These are phyloP conservation scores for Lasiodiplodia sp. DNA, from an alignment of 2,329 filamentous ascomycete species.

Conservation along the genomic window DNA sequence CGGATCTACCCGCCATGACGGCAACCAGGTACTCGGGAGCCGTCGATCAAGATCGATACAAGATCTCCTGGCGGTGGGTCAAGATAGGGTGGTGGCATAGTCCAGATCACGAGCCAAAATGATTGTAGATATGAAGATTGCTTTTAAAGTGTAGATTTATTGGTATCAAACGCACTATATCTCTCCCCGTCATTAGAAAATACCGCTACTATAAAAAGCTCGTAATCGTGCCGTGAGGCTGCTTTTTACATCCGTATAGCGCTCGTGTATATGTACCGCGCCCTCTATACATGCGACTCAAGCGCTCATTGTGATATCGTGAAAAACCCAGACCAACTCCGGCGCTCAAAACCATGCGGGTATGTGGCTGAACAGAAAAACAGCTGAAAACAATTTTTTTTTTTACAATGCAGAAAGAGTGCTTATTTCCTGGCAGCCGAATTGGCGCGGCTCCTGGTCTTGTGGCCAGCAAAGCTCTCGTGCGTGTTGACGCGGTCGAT, in stretches of 20 bases:
- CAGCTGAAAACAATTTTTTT: background rate
- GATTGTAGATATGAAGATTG: background rate
- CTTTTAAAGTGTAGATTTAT: background rate
- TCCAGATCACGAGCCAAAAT: background rate
- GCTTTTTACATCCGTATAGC: background rate
- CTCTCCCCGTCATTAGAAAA: background rate
- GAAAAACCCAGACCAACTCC: constrained; percentile 9
- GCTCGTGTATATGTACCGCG: background rate
- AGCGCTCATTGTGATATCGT: background rate
- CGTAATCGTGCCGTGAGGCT: background rate
- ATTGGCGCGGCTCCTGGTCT: background rate
- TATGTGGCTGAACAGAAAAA: background rate
- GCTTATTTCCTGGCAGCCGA: constrained; percentile 9
- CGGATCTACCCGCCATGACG: background rate
- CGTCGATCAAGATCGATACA: background rate
- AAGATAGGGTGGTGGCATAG: background rate
- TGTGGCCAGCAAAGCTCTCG: constrained; percentile 49
- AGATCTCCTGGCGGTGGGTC: background rate
- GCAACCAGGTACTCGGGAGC: background rate
- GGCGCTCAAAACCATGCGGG: background rate
- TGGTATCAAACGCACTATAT: background rate
- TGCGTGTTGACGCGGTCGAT: constrained; percentile 59
- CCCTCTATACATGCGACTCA: background rate
- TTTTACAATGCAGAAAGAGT: background rate
- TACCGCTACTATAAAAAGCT: background rate